A percentile compares a stretch with the other conserved stretches of the same genome.
Evolutionary conservation across 768 basidiomycete genomes (phyloP).

Genomic region (Rhodotorula taiwanensis): DNA sequence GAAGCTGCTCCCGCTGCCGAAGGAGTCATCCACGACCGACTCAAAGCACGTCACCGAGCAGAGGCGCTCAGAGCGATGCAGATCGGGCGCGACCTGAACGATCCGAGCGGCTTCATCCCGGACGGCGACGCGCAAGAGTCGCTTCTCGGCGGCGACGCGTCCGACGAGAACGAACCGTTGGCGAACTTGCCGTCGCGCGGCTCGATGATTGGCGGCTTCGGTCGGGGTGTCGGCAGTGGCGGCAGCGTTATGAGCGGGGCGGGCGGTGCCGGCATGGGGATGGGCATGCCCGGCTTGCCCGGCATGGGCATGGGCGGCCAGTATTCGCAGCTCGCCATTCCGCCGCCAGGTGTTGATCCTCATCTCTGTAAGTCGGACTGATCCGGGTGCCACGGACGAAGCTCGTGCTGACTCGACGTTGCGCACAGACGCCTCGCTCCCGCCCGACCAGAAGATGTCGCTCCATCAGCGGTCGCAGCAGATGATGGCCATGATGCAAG

Average conservation of each 20-base stretch:
- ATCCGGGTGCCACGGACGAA: not conserved
- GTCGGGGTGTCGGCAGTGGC: slow-evolving; percentile 1
- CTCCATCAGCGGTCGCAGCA: slow-evolving; percentile 34
- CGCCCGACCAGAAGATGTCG: slow-evolving; percentile 36
- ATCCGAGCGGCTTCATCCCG: slow-evolving; percentile 10
- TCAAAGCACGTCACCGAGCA: slow-evolving; percentile 33
- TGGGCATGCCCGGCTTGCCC: slow-evolving; percentile 5
- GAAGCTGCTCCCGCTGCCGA: not conserved
- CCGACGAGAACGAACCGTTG: slow-evolving; percentile 32
- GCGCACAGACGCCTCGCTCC: slow-evolving; percentile 33
- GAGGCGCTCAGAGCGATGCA: slow-evolving; percentile 27
- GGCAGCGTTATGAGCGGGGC: slow-evolving; percentile 7
- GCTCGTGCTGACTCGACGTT: not conserved
- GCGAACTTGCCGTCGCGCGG: slow-evolving; percentile 20
- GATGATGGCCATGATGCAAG: slow-evolving; percentile 37
- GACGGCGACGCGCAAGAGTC: not conserved
- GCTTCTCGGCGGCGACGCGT: slow-evolving; percentile 1
- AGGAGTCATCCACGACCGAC: slow-evolving; percentile 15
- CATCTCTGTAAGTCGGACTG: slow-evolving; percentile 12
- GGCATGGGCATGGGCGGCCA: slow-evolving; percentile 25
- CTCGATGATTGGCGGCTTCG: slow-evolving; percentile 15
- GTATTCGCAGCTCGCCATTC: slow-evolving; percentile 25
- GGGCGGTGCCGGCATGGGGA: too few species aligned
- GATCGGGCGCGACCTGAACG: slow-evolving; percentile 30
- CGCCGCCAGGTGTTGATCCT: slow-evolving; percentile 35